Base-by-base conservation (phyloP, 1,284 basidiomycete species). In the Neonothopanus nambi region DNA sequence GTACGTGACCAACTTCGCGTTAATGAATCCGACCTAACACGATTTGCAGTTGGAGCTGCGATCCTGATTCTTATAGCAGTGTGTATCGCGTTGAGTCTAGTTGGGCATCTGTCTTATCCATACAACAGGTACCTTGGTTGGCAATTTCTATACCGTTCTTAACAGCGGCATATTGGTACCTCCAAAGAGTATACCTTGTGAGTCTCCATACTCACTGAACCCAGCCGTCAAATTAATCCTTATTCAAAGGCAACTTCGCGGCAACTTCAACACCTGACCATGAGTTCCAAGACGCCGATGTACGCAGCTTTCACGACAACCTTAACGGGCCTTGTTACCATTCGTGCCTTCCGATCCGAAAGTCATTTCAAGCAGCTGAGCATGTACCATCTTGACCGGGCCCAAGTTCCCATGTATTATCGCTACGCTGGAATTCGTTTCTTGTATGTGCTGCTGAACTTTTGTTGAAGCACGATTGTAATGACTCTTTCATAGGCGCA, bases 391-490 rank as follows among this genome's bases (percentile, higher is more conserved):
- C 55, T 65, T 33, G 57, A 65, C 41, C 54, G 56, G 13, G 59
- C 60, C 35, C 64, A 66, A 49, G 59, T 58, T 20, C 65, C 65
- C 0, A 61, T 65, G 48, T 62, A 64, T 49, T 61, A 58, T 42
- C 59, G 64, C 21, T 63, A 62, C 51, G 63, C 65, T 23, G 54
- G 63, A 41, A 57, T 63, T 15, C 57, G 61, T 2, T 62, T 66
- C 54, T 49, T 66, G 62, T 64, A 42, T 21, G 64, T 41, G 28
- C 7, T n/a, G 5, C 43, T 38, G 15, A 15, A 41, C 26, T 33
- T 20, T 28, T 35, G 12, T 15, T 9, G 4, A 12, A 30, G 21
- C 6, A 21, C 9, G 7, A 33, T n/a, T 5, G 9, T 48, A 42
- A 39, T 57, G 24, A 48, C 47, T 4, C 15, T 21, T 35, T 41